A percentile compares a stretch with the other conserved stretches of the same genome.
Conservation (phyloP, 371 early-diverging fungal species). For the Mucor irregularis region DNA sequence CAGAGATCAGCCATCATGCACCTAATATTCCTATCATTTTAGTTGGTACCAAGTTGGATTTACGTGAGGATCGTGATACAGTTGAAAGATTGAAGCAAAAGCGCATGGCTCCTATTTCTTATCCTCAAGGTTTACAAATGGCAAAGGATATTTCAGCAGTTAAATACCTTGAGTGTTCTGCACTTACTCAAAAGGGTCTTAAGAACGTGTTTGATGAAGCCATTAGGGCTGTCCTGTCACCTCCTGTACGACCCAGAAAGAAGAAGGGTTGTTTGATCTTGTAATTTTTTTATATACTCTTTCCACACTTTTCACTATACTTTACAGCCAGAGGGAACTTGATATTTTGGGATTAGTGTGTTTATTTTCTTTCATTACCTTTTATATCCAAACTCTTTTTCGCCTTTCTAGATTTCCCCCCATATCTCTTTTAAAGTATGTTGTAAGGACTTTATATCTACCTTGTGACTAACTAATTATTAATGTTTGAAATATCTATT, state of each 20-base stretch:
- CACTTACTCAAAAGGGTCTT: slow-evolving; percentile 97
- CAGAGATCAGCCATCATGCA: slow-evolving; percentile 94
- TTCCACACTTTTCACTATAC: not conserved
- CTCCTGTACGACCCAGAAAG: slow-evolving; percentile 59
- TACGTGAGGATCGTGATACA: slow-evolving; percentile 91
- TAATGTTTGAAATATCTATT: too few species aligned
- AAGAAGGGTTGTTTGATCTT: slow-evolving; percentile 73
- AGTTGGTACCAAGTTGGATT: slow-evolving; percentile 98
- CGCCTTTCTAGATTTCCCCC: too few species aligned
- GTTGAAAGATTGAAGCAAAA: slow-evolving; percentile 86
- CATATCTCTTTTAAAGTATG: too few species aligned
- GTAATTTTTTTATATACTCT: slow-evolving; percentile 28
- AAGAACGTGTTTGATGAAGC: slow-evolving; percentile 99
- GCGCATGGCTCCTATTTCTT: slow-evolving; percentile 89
- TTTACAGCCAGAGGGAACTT: too few species aligned
- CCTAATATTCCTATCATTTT: slow-evolving; percentile 95
- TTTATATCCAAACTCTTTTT: too few species aligned
- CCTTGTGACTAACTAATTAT: too few species aligned
- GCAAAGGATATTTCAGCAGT: slow-evolving; percentile 90
- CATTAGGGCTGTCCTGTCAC: slow-evolving; percentile 91
- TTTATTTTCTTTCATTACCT: too few species aligned
- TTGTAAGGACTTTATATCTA: too few species aligned
- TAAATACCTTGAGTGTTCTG: slow-evolving; percentile 97
- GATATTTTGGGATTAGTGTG: too few species aligned
- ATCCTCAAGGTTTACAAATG: slow-evolving; percentile 87